Evolutionary conservation across 2,329 filamentous ascomycete species (phyloP).

Genomic region (Eutypa lata): DNA sequence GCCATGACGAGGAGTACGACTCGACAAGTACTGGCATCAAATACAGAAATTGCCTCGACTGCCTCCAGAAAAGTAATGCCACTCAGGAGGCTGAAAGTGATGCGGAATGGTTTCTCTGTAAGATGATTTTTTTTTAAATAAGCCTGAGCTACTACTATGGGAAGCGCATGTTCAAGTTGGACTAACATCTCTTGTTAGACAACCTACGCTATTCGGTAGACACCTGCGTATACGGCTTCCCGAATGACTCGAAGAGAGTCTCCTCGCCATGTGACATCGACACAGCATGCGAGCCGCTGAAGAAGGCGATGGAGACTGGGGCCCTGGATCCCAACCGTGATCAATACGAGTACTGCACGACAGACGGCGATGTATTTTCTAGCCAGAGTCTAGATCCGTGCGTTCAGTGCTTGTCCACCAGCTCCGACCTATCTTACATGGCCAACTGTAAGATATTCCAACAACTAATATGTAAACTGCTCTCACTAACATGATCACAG

Average conservation of each 20-base stretch:
- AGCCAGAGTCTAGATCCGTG: constrained; percentile 33
- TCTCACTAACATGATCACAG: constrained; percentile 26
- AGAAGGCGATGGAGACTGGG: constrained; percentile 33
- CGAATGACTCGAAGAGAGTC: constrained; percentile 25
- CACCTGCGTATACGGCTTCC: constrained; percentile 42
- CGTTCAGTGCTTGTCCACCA: constrained; percentile 40
- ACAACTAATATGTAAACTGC: constrained; percentile 1
- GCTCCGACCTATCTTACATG: constrained; percentile 38
- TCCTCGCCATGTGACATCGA: constrained; percentile 42
- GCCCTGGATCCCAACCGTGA: constrained; percentile 21
- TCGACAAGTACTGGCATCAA: constrained; percentile 37
- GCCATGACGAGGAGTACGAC: constrained; percentile 39
- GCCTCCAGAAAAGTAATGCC: constrained; percentile 43
- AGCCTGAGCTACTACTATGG: not conserved
- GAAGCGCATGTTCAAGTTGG: not conserved
- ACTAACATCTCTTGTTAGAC: constrained; percentile 33
- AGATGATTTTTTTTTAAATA: too few species aligned
- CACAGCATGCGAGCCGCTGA: constrained; percentile 38
- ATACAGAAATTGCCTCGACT: constrained; percentile 45
- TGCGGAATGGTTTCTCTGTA: constrained; percentile 46
- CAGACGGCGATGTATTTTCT: constrained; percentile 31
- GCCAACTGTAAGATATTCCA: constrained; percentile 44
- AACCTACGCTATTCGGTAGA: constrained; percentile 48
- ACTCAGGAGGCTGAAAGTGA: constrained; percentile 39
- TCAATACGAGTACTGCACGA: constrained; percentile 40